Evolutionary conservation across 177 flowering plant genomes (phyloP).

Genomic region (Telopea speciosissima): DNA sequence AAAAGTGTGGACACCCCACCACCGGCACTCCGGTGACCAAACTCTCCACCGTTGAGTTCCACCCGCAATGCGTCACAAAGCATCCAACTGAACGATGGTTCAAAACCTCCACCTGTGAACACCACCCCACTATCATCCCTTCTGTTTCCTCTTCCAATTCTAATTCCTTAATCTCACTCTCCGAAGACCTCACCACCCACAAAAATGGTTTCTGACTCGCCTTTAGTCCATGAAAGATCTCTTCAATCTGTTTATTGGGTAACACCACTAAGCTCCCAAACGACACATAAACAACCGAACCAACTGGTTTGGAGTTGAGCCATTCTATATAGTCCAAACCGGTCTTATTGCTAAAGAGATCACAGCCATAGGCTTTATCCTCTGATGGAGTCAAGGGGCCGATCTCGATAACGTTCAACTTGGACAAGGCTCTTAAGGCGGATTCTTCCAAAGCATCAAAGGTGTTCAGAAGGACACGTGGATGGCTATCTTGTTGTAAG

Average conservation of each 20-base stretch:
- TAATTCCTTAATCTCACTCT: background rate
- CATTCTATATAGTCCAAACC: background rate
- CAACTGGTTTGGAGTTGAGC: background rate
- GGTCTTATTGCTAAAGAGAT: background rate
- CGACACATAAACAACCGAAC: background rate
- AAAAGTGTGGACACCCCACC: slow-evolving; percentile 1
- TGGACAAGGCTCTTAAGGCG: background rate
- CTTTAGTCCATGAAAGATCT: slow-evolving; percentile 7
- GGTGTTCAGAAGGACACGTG: background rate
- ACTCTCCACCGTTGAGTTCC: slow-evolving; percentile 1
- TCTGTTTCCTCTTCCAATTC: background rate
- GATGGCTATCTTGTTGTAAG: background rate
- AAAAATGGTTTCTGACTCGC: slow-evolving; percentile 8
- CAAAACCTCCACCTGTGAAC: slow-evolving; percentile 18
- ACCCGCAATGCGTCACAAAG: background rate
- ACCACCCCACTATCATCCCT: slow-evolving; percentile 14
- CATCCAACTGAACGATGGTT: slow-evolving; percentile 5
- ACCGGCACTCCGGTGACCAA: slow-evolving; percentile 2
- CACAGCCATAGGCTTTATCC: background rate
- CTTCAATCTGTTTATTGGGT: slow-evolving; percentile 11
- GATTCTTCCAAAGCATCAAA: background rate
- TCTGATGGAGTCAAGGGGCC: background rate
- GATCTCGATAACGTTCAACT: background rate
- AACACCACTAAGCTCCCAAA: slow-evolving; percentile 12
- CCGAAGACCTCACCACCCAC: slow-evolving; percentile 5